A percentile compares a stretch with the other conserved stretches of the same genome.
Evolutionary conservation across 2,329 filamentous ascomycete species (phyloP).

Genomic region (Colletotrichum abscissum): DNA sequence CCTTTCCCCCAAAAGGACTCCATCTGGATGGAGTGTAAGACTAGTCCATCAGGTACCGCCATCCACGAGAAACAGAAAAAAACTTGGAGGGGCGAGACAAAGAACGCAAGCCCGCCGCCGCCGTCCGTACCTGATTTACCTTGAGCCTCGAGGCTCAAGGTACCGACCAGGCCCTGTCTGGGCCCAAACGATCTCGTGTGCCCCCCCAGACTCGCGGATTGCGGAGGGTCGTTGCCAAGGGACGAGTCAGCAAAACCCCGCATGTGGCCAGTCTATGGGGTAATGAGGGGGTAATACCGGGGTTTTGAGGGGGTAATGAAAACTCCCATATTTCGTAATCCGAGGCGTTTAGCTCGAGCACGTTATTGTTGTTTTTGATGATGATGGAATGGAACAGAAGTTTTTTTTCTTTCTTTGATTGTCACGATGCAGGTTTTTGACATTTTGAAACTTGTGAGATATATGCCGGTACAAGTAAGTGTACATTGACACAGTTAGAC

Average conservation of each 20-base stretch:
- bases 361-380: conserved; percentile 23
- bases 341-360: conserved; percentile 30
- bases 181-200: conserved; percentile 9
- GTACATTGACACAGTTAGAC: not conserved
- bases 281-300: conserved; percentile 35
- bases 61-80: not conserved
- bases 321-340: conserved; percentile 34
- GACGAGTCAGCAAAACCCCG: conserved; percentile 33
- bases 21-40: not conserved
- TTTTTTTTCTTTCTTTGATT: not conserved
- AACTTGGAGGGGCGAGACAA: not conserved
- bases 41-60: not conserved
- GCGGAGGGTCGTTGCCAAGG: conserved; percentile 16
- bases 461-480: not conserved
- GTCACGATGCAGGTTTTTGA: conserved; percentile 15
- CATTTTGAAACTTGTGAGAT: not conserved
- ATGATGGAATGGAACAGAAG: not conserved
- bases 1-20: not conserved
- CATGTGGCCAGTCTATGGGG: conserved; percentile 35
- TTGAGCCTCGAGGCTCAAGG: too few relatives aligned
- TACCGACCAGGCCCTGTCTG: not conserved
- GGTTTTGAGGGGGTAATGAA: conserved; percentile 35
- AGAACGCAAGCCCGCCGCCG: not conserved
- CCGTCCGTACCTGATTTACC: not conserved
- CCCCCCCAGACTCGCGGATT: conserved; percentile 26